These are phyloP conservation scores for Drechslera avenae DNA, from an alignment of 2,329 filamentous ascomycete genomes.

Conservation along the genomic window DNA sequence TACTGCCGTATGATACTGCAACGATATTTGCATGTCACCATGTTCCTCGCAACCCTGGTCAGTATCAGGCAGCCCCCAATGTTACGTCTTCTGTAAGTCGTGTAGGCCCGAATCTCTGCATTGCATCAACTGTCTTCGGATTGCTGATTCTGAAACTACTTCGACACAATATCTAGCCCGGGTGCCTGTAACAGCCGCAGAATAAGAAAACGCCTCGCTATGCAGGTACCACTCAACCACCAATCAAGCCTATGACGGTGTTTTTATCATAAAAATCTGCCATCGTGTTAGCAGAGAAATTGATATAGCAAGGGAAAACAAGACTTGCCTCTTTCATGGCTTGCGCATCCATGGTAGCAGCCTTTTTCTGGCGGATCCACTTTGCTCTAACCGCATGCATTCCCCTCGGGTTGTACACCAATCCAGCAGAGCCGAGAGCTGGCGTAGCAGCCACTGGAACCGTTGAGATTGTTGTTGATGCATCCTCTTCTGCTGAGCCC, in stretches of 20 bases:
- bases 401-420: conserved; percentile 53
- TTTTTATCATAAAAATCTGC: conserved; percentile 48
- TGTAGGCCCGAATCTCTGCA: no score
- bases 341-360: conserved; percentile 78
- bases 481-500: conserved; percentile 35
- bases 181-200: conserved; percentile 2
- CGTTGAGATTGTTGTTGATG: conserved; percentile 33
- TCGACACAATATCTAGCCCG: neutral
- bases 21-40: no score
- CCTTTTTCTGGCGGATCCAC: conserved; percentile 86
- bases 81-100: conserved; percentile 11
- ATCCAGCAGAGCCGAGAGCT: conserved; percentile 51
- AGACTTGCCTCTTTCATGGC: conserved; percentile 79
- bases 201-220: conserved; percentile 39
- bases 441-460: conserved; percentile 50
- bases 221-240: conserved; percentile 19
- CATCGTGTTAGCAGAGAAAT: conserved; percentile 13
- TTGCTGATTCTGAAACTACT: no score
- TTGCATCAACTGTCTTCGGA: no score
- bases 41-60: no score
- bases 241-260: conserved; percentile 28
- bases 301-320: neutral
- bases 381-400: conserved; percentile 77
- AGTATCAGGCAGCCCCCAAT: no score
- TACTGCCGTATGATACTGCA: no score